Base-by-base conservation (phyloP, 2,329 filamentous ascomycete species). In the Colletotrichum sp. region DNA sequence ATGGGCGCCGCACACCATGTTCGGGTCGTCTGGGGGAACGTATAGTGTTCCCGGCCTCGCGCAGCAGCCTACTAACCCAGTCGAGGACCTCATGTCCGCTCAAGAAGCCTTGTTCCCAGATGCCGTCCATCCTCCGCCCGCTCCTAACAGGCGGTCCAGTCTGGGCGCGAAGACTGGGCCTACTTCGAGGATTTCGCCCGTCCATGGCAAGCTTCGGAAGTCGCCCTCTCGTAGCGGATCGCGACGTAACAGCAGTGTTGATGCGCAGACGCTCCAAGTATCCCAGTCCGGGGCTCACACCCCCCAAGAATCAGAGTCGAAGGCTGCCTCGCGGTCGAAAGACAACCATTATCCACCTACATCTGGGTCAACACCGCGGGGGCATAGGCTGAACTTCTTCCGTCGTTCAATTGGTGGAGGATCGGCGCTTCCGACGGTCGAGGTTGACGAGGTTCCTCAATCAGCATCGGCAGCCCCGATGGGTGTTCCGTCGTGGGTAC, bases 91-190 rank as follows among this genome's bases (percentile, higher is more conserved):
- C 10, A 83, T 89, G n/a, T 83, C 87, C 1, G 79, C 86, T 2
- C 84, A 87, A 3, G 83, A 85, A 28, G 81, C 83, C 10, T 77
- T 83, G 3, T 87, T 87, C 70, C 82, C 84, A 2, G 58, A 64
- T 8, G 81, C 83, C 4, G 82, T 81, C 1, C 77, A 83, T 1
- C 85, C 85, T 3, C 89, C 88, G 0, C 86, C 88, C 1, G 86
- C 89, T 3, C 90, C 90, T 0, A 83, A 89, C 65, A 84, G 90
- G 15, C 84, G 88, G 66, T 91, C 90, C 6, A 92, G 90, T 78
- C 81, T 92, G 5, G 85, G 89, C 66, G 88, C 89, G 4, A 85
- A 84, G 38, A 88, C 86, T 0, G 85, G 85, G 21, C 81, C 82
- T 2, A 79, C 78, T 72, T 78, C 82, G 6, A 78, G 77, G 4